Base-by-base conservation (phyloP, 495 filamentous ascomycete genomes). In the Trichoderma virens region DNA sequence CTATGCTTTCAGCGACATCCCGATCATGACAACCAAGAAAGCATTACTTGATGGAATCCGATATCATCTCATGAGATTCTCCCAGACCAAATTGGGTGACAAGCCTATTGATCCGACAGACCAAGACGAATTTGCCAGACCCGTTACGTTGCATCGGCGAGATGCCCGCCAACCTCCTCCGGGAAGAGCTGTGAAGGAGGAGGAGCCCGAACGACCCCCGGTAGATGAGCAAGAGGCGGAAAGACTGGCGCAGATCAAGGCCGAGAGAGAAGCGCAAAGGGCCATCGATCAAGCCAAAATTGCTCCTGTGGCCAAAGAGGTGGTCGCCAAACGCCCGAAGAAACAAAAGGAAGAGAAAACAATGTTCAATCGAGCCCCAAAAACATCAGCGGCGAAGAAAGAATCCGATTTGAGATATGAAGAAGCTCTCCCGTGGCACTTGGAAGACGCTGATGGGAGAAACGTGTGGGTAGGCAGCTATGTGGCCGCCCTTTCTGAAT, bases 371-470 rank as follows among this genome's bases (percentile, higher is more conserved):
- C 62, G 78, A 64, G 66, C 70, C 70, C 67, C 71, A 59, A 69
- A 70, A 28, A 85, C 85, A 8, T 89, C 90, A 16, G 89, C 90
- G 45, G 86, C 92, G 67, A 88, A 91, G 69, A 92, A 90, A 64
- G 83, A 85, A 62, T 82, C 85, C 13, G 85, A 90, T 56, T 82
- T 98, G 25, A 86, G 92, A 66, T 98, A 98, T 67, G 95, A 98
- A 72, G 94, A 98, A 70, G 89, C 91, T 8, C 76, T 96, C 45
- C 95, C 95, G 11, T 98, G 94, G 94, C 92, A 97, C 71, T 73
- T 98, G 59, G 94, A 98, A 70, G 94, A 98, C 74, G 95, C 92
- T 62, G 93, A 97, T 68, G 89, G 91, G 70, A 95, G 91, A 70
- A 90, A 95, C 67, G 88, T 88, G 2, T 98, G 92, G 92, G 88